Base-by-base conservation (phyloP, 2,329 filamentous ascomycete genomes). In the Colletotrichum cordylinicola region DNA sequence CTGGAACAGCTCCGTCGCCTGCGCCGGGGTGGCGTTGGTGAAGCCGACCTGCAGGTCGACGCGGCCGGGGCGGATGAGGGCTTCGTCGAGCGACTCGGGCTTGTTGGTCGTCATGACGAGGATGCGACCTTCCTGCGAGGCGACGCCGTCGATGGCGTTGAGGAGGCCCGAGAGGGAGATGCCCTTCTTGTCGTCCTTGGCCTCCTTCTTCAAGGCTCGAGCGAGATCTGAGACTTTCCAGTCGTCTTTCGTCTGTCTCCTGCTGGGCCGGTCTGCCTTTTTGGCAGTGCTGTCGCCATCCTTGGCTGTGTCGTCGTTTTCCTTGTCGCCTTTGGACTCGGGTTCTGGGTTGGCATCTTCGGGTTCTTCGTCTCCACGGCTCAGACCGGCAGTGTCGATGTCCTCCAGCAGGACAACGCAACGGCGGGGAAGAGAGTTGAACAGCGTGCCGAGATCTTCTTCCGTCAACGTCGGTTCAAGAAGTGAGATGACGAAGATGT, bases 41-140 rank as follows among this genome's bases (percentile, higher is more conserved):
- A 79, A 78, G 24, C 79, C 78, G 10, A 79, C 77, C 37, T 80
- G 75, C 33, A 80, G 52, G 33, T 79, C 79, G 16, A 80, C 76
- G 6, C 77, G 74, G 27, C 79, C 94, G 0, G 94, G 94, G 0
- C 94, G 89, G 66, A 96, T 92, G 8, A 97, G 88, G 0, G 94
- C 94, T 61, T 92, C 89, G 80, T 96, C 94, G 0, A 96, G 90
- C 16, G 90, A 88, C 79, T 96, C 92, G 4, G 93, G 93, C 75
- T 92, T 90, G 83, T 96, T 97, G 37, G 94, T 95, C 0, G 94
- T 96, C 93, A 96, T 95, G 85, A 96, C 93, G 21, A 96, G 89
- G 15, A 96, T 91, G 61, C 94, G 91, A 31, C 94, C 94, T 84
- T 96, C 94, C 79, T 95, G 94, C 4, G 92, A 94, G 2, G 93